Conservation (phyloP, 352 stramenopile species). For the Pythium volutum region DNA sequence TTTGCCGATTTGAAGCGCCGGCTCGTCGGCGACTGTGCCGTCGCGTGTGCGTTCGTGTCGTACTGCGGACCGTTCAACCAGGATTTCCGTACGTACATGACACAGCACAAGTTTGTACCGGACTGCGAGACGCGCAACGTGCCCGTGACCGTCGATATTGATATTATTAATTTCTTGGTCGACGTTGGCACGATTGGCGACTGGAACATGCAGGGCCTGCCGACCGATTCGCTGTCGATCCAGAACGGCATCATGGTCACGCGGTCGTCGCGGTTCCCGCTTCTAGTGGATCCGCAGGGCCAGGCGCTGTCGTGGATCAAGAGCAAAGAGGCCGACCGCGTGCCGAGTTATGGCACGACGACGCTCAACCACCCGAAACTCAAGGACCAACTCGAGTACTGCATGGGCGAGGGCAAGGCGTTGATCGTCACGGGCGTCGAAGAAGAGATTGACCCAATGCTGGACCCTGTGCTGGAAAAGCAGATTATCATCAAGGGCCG, state of each 20-base stretch:
- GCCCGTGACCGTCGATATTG: conserved; percentile 93
- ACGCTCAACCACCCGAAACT: conserved; percentile 96
- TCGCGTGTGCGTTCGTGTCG: conserved; percentile 96
- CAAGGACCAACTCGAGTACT: conserved; percentile 98
- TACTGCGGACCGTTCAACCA: conserved; percentile 99
- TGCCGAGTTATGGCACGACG: conserved; percentile 95
- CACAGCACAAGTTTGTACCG: conserved; percentile 95
- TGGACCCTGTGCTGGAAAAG: conserved; percentile 97
- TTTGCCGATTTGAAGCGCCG: conserved; percentile 96
- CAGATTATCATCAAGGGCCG: conserved; percentile 96
- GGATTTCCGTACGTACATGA: conserved; percentile 95
- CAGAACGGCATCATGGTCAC: conserved; percentile 99
- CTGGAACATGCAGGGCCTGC: conserved; percentile 98
- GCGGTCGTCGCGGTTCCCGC: conserved; percentile 92
- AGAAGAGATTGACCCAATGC: conserved; percentile 98
- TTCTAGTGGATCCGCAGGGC: conserved; percentile 97
- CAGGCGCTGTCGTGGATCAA: conserved; percentile 98
- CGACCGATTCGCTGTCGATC: conserved; percentile 96
- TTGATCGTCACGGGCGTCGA: conserved; percentile 95
- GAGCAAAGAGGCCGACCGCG: conserved; percentile 91
- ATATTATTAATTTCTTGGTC: conserved; percentile 97
- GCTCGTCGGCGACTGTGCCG: conserved; percentile 96
- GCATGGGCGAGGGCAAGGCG: conserved; percentile 95
- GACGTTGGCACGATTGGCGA: conserved; percentile 97
- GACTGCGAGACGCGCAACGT: conserved; percentile 92